Evolutionary conservation across 768 basidiomycete species (phyloP), one percentile per base, ranked within the genome.

Genomic region (Termitomyces sp.): DNA sequence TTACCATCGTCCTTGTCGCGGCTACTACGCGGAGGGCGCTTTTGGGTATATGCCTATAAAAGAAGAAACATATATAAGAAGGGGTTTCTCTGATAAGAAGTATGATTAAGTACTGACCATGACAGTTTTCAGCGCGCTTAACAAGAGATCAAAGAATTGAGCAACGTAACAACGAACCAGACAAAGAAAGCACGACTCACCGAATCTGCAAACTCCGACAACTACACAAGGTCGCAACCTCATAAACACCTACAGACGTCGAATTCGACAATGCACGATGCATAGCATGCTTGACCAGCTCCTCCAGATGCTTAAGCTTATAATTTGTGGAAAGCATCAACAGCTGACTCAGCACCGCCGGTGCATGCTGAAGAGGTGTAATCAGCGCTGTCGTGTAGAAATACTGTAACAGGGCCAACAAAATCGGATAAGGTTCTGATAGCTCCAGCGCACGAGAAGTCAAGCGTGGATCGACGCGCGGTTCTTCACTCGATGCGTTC

Each of bases 281-380:
- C 86, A 98, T 91, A 5, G 94, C 91, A 68, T 98, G 95, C 61
- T 89, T 89, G n/a, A 92, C 91, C 20, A 95, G 75, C 6, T 74
- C 76, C 59, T 86, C 83, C 18, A 99, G 74, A 65, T 95, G 85
- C 3, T 77, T 67, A 50, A 97, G 77, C 38, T 84, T 76, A 70
- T 98, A 98, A 52, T 86, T 93, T 56, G 84, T 89, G 10, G 90
- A 80, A 29, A 99, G 77, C 42, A 96, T 77, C 53, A 98, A 72
- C 13, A 99, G 77, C 60, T 93, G 91, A 63, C 89, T 89, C 43
- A 98, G 77, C 25, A 98, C 89, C 2, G 93, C 87, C 5, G 93
- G 90, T 7, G 90, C 86, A 63, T 93, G 91, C 68, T 99, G 96
- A 40, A 97, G 77, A 6, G 92, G 91, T 0, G 96, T 98, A 52